Evolutionary conservation across 1,284 basidiomycete species (phyloP).

Genomic region (Fereydounia khargensis): DNA sequence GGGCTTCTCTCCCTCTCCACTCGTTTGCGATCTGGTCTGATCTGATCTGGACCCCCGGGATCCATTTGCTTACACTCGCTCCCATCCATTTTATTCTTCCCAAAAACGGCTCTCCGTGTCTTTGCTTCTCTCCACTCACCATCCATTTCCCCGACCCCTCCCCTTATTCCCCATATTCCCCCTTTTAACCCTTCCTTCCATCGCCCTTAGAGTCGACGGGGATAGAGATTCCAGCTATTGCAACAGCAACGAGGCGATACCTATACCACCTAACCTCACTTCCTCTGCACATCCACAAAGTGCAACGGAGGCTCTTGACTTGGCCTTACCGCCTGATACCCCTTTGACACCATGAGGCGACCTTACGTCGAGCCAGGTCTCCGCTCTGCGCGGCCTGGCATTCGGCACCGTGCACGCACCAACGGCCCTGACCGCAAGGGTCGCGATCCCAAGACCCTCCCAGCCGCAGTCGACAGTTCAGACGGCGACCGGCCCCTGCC

Average conservation of each 20-base stretch:
- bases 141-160: background rate
- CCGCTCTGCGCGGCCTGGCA: constrained; percentile 25
- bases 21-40: too few species aligned
- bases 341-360: constrained; percentile 15
- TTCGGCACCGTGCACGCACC: constrained; percentile 23
- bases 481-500: constrained; percentile 3
- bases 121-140: background rate
- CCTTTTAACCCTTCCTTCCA: background rate
- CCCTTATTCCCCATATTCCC: background rate
- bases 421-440: constrained; percentile 27
- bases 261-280: too few species aligned
- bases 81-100: background rate
- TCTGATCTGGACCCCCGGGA: too few species aligned
- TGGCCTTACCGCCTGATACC: too few species aligned
- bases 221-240: too few species aligned
- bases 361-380: constrained; percentile 29
- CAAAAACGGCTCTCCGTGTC: background rate
- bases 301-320: too few species aligned
- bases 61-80: too few species aligned
- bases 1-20: too few species aligned
- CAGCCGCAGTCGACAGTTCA: background rate
- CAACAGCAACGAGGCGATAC: too few species aligned
- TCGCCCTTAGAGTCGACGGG: too few species aligned
- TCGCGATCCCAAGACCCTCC: constrained; percentile 18
- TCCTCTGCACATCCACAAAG: too few species aligned